Percentiles rank a stretch among this genome's conserved stretches.
Conservation (phyloP, 495 filamentous ascomycete species). For the Apiosordaria backusii region DNA sequence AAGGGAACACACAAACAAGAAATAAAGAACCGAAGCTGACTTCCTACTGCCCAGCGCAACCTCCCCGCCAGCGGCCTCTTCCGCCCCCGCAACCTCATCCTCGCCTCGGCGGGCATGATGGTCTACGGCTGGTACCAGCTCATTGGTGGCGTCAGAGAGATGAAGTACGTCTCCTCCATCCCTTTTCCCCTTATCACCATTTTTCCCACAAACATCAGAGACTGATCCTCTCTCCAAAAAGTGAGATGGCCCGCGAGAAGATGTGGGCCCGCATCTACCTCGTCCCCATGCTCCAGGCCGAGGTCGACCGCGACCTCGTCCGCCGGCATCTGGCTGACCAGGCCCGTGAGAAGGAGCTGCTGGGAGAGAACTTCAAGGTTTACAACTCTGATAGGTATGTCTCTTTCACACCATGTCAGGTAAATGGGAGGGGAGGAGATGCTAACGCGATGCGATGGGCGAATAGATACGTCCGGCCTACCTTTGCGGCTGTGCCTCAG, state of each 20-base stretch:
- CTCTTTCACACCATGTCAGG: too few species aligned
- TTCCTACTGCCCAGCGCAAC: constrained; percentile 62
- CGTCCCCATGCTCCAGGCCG: constrained; percentile 87
- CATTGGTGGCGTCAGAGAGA: constrained; percentile 73
- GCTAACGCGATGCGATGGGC: constrained; percentile 10
- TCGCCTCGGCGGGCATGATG: constrained; percentile 71
- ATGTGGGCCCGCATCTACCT: constrained; percentile 95
- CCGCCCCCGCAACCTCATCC: constrained; percentile 71
- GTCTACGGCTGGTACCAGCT: constrained; percentile 84
- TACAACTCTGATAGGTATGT: constrained; percentile 88
- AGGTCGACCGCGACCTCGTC: constrained; percentile 92
- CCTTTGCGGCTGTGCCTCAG: constrained; percentile 59
- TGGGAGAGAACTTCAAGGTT: constrained; percentile 72
- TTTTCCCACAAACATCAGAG: not conserved
- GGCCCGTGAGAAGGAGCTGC: constrained; percentile 81
- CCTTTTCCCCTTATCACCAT: not conserved
- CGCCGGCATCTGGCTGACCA: constrained; percentile 79
- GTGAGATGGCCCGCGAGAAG: constrained; percentile 93
- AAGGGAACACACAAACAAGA: not conserved
- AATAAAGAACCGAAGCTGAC: constrained; percentile 14
- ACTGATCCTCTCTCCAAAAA: constrained; percentile 32
- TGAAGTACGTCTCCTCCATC: constrained; percentile 65
- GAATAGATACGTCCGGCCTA: constrained; percentile 66
- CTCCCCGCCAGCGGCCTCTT: constrained; percentile 81
- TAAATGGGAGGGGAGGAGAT: not conserved